These are phyloP conservation scores for Trichoderma cornu-damae DNA, from an alignment of 2,329 filamentous ascomycete genomes.

Conservation along the genomic window DNA sequence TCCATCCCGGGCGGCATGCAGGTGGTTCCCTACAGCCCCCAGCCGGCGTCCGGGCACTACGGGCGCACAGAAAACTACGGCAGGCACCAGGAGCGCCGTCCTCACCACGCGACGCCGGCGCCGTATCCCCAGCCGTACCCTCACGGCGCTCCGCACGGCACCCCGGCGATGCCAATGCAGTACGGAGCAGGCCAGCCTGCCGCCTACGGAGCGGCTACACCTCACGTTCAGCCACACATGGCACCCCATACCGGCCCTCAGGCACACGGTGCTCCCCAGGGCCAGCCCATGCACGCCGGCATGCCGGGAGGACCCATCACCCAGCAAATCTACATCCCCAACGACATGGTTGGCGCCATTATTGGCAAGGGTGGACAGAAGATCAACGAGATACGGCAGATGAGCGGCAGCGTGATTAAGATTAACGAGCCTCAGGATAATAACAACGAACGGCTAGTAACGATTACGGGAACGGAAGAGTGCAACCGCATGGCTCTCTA, in stretches of 20 bases:
- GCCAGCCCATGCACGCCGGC: constrained; percentile 68
- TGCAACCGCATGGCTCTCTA: constrained; percentile 99
- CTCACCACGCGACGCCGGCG: constrained; percentile 70
- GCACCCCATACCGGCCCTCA: constrained; percentile 53
- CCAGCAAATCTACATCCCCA: constrained; percentile 98
- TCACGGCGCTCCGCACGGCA: constrained; percentile 55
- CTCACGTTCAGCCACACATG: constrained; percentile 67
- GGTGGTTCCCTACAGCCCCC: constrained; percentile 95
- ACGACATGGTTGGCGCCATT: constrained; percentile 99
- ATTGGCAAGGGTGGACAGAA: constrained; percentile 98
- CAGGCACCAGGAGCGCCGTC: constrained; percentile 65
- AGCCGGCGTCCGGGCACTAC: constrained; percentile 87
- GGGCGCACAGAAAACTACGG: constrained; percentile 82
- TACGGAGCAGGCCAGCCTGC: constrained; percentile 67
- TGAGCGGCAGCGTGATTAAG: constrained; percentile 97
- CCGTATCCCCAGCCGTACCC: constrained; percentile 69
- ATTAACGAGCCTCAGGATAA: constrained; percentile 99
- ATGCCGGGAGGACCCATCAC: constrained; percentile 65
- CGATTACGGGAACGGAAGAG: constrained; percentile 94
- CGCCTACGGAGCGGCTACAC: constrained; percentile 74
- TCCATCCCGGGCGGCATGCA: constrained; percentile 97
- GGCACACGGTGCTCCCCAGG: constrained; percentile 61
- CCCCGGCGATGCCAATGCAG: constrained; percentile 63
- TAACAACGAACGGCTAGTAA: constrained; percentile 95
- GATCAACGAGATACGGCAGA: constrained; percentile 97